Conservation (phyloP, 176 grass and related monocot species). For the Ensete glaucum region DNA sequence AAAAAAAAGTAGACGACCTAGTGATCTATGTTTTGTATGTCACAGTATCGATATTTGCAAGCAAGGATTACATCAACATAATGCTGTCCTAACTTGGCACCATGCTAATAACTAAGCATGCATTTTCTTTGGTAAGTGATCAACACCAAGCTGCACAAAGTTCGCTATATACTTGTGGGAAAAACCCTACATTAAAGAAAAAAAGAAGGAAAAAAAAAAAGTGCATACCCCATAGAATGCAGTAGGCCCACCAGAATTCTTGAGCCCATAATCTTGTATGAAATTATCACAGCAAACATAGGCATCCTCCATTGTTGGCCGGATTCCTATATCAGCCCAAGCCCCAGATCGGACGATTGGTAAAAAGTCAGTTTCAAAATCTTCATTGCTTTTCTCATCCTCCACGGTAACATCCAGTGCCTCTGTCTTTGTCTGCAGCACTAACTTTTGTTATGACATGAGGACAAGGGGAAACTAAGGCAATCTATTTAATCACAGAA, state of each 20-base stretch:
- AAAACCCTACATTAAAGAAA: background rate
- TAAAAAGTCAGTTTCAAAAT: constrained; percentile 30
- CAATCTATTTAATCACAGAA: background rate
- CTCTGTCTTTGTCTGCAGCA: constrained; percentile 41
- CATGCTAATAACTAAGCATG: too few species aligned
- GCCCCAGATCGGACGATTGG: constrained; percentile 62
- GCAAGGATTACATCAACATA: too few species aligned
- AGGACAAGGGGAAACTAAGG: background rate
- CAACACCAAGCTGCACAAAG: background rate
- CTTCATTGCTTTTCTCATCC: constrained; percentile 42
- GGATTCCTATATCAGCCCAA: constrained; percentile 64
- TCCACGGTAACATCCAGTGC: constrained; percentile 19
- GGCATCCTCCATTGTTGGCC: constrained; percentile 71
- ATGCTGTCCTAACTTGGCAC: too few species aligned
- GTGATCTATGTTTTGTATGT: too few species aligned
- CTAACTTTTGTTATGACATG: background rate
- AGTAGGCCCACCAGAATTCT: constrained; percentile 43
- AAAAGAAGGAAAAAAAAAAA: background rate
- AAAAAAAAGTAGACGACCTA: too few species aligned
- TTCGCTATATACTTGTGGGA: background rate
- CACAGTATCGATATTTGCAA: too few species aligned
- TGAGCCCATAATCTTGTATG: constrained; percentile 45
- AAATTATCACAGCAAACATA: constrained; percentile 70
- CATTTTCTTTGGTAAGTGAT: background rate
- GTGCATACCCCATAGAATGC: constrained; percentile 80